phyloP scores from a whole-genome alignment of 805 yeast genomes.

The Huiozyma naganishii region DNA sequence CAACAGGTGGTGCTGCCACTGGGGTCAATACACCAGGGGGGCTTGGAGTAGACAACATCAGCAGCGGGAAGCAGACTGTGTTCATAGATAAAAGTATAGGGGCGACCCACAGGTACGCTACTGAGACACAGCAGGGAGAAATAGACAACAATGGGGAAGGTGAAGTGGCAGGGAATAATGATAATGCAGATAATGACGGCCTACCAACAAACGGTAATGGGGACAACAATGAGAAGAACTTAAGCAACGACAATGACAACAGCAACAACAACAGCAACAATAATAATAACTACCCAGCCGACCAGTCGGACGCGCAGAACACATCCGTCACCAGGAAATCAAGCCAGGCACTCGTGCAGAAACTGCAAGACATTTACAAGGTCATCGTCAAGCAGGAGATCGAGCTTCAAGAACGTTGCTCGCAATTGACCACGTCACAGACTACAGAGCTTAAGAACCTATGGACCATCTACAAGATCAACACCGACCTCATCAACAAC shows the following conservation, averaged over 20 bases:
- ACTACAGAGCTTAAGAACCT: conserved; percentile 50
- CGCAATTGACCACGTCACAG: conserved; percentile 43
- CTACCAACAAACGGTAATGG: conserved; percentile 1
- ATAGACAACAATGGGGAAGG: neutral
- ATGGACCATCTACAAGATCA: conserved; percentile 63
- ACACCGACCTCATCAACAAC: conserved; percentile 53
- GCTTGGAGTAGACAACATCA: too few relatives aligned
- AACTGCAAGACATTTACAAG: conserved; percentile 65
- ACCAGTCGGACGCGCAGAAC: conserved; percentile 14
- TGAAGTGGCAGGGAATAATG: conserved; percentile 4
- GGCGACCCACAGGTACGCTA: too few relatives aligned
- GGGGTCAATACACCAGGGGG: too few relatives aligned
- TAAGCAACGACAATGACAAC: conserved; percentile 3
- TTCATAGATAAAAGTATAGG: too few relatives aligned
- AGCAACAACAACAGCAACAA: conserved; percentile 6
- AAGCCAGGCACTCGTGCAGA: conserved; percentile 47
- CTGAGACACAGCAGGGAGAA: too few relatives aligned
- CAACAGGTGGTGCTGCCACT: too few relatives aligned
- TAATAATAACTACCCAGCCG: conserved; percentile 13
- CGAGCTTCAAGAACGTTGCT: conserved; percentile 61
- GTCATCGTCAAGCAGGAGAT: conserved; percentile 57
- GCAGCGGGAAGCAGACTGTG: too few relatives aligned
- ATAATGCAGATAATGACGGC: conserved; percentile 1
- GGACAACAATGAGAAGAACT: conserved; percentile 3
- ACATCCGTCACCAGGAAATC: conserved; percentile 16